These are phyloP conservation scores for Bullera alba DNA, from an alignment of 768 basidiomycete genomes.

Conservation along the genomic window DNA sequence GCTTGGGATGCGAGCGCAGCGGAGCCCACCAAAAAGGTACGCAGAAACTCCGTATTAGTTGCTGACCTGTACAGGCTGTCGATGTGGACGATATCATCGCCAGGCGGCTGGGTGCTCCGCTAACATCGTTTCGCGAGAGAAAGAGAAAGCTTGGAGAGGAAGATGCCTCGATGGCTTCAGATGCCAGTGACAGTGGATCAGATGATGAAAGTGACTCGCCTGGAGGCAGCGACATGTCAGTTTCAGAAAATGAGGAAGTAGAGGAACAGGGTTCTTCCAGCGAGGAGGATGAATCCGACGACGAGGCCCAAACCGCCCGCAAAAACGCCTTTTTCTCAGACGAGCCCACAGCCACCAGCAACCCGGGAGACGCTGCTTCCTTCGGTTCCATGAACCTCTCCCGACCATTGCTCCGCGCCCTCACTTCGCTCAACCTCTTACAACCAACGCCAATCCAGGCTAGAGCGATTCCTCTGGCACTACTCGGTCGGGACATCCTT, in stretches of 20 bases:
- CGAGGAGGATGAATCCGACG: slow-evolving; percentile 50
- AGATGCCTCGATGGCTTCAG: slow-evolving; percentile 25
- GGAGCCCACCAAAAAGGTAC: slow-evolving; percentile 52
- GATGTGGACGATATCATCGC: slow-evolving; percentile 90
- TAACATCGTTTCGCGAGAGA: slow-evolving; percentile 46
- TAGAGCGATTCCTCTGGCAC: slow-evolving; percentile 83
- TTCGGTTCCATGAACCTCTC: slow-evolving; percentile 93
- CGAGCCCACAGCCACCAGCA: slow-evolving; percentile 53
- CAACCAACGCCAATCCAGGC: slow-evolving; percentile 94
- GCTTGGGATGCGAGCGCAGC: slow-evolving; percentile 55
- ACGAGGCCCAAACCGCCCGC: slow-evolving; percentile 57
- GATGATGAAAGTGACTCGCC: slow-evolving; percentile 40
- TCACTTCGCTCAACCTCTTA: slow-evolving; percentile 62
- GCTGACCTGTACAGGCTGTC: slow-evolving; percentile 57
- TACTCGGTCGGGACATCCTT: slow-evolving; percentile 91
- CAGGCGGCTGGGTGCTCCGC: slow-evolving; percentile 52
- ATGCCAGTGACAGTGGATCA: slow-evolving; percentile 21
- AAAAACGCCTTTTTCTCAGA: slow-evolving; percentile 75
- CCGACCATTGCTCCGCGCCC: slow-evolving; percentile 81
- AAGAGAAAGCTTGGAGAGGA: slow-evolving; percentile 54
- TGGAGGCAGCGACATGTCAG: too few species aligned
- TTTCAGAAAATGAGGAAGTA: slow-evolving; percentile 41
- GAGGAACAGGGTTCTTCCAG: slow-evolving; percentile 42
- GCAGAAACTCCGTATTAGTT: slow-evolving; percentile 16
- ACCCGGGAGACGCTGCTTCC: slow-evolving; percentile 58